Percentiles rank a stretch among this genome's conserved stretches.
Evolutionary conservation across 2,329 filamentous ascomycete genomes (phyloP).

Genomic region (Fusarium scirpi): DNA sequence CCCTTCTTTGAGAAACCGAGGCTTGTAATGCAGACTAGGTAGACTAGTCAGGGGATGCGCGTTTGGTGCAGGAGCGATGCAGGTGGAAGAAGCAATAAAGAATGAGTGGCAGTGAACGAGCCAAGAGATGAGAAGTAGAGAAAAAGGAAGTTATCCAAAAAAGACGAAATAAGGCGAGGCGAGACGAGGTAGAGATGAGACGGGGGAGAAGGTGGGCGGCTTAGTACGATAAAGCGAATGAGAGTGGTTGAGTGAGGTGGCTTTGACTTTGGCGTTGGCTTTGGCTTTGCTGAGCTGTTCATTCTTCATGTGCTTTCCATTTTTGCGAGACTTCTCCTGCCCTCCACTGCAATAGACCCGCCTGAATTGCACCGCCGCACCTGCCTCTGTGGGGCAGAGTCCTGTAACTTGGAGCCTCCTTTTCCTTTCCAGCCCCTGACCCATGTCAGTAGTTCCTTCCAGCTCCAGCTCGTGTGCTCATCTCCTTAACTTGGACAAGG

Average conservation of each 20-base stretch:
- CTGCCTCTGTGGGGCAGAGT: conserved; percentile 30
- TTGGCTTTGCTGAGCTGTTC: conserved; percentile 33
- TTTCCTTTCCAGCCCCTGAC: conserved; percentile 24
- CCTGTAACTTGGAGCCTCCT: conserved; percentile 31
- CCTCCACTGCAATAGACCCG: conserved; percentile 14
- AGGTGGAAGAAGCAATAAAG: conserved; percentile 21
- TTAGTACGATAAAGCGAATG: conserved; percentile 7
- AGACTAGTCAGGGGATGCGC: neutral
- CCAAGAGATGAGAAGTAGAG: conserved; percentile 1
- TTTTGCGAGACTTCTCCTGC: conserved; percentile 29
- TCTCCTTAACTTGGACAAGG: conserved; percentile 12
- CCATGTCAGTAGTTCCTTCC: conserved; percentile 1
- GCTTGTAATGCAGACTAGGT: neutral
- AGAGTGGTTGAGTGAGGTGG: conserved; percentile 8
- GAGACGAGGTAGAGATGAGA: neutral
- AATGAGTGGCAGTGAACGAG: conserved; percentile 29
- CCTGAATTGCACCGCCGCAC: conserved; percentile 25
- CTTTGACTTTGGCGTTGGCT: conserved; percentile 6
- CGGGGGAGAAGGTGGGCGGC: conserved; percentile 10
- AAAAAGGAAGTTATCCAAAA: conserved; percentile 1
- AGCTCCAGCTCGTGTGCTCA: conserved; percentile 18
- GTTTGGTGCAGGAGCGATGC: conserved; percentile 3
- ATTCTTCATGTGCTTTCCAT: conserved; percentile 37
- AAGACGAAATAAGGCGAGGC: neutral
- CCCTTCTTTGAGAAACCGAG: conserved; percentile 23